Evolutionary conservation across 1,284 basidiomycete species (phyloP), one percentile per base, ranked within the genome.

Genomic region (Dichomitus squalens): DNA sequence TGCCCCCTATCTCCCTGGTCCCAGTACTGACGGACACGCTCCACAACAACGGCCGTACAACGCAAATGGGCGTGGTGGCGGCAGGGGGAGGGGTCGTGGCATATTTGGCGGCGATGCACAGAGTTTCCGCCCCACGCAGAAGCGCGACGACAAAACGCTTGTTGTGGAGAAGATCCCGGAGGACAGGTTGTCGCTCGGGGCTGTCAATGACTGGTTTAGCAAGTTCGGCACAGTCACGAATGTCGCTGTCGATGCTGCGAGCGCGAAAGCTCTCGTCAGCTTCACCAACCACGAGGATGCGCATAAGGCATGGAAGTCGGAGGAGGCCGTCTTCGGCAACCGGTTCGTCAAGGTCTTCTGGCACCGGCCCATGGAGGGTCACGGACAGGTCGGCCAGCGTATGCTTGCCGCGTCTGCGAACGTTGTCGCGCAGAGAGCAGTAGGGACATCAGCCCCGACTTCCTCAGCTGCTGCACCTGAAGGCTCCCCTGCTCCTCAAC

Each of bases 311-410:
- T 95, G 96, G 90, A 92, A 91, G 71, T 88, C 87, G 25, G 93
- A 96, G 70, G 94, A 96, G 59, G 94, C 95, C 16, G 90, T 98
- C 25, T 97, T 98, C 69, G 88, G 87, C 16, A 96, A 95, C 66
- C 86, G 96, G 39, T 98, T 98, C 70, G 95, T 98, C 65, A 97
- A 96, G 73, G 81, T 96, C 39, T 91, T 95, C 66, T 96, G 94
- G 94, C 94, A 96, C 76, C 80, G 88, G 64, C 94, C 94, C 3
- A 84, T 94, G 82, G 91, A 90, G 53, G 94, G 93, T 0, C 90
- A 94, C 66, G 93, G 93, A 14, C 85, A 84, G 61, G 80, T 77
- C 16, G 93, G 93, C 1, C 76, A 85, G 53, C 81, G 87, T 63
- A 83, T 88, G 74, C 76, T 96, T 48, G 92, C 91, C 33, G 90